These are phyloP conservation scores for Hypoxylon sp. DNA, from an alignment of 2,329 filamentous ascomycete species.

Conservation along the genomic window DNA sequence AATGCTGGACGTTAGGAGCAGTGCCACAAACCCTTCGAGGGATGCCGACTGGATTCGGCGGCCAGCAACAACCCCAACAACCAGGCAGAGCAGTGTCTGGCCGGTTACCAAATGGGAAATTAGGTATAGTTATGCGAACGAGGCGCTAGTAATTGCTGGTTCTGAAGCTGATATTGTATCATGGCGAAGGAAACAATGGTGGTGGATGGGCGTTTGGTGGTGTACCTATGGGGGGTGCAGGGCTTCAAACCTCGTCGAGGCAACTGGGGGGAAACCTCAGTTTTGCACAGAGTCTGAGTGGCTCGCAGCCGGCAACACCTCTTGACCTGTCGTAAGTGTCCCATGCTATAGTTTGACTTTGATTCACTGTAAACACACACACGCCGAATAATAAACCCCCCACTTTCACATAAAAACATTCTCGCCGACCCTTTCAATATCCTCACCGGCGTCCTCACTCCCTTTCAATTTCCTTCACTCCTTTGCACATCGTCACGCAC, in stretches of 20 bases:
- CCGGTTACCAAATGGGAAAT: conserved; percentile 76
- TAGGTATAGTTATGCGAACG: conserved; percentile 65
- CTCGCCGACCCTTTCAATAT: background rate
- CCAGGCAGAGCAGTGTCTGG: conserved; percentile 68
- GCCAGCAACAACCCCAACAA: conserved; percentile 72
- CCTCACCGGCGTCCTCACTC: background rate
- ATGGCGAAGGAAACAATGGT: conserved; percentile 63
- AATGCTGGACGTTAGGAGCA: conserved; percentile 63
- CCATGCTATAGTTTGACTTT: conserved; percentile 25
- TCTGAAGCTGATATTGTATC: conserved; percentile 49
- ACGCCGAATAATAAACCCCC: background rate
- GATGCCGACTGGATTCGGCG: conserved; percentile 72
- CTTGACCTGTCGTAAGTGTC: conserved; percentile 76
- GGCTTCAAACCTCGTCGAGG: conserved; percentile 67
- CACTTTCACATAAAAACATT: background rate
- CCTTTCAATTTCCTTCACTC: background rate
- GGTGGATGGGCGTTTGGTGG: conserved; percentile 75
- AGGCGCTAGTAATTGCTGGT: conserved; percentile 28
- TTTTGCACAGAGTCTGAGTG: conserved; percentile 76
- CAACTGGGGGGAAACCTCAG: conserved; percentile 73
- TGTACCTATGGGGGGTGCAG: conserved; percentile 72
- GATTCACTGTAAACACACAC: conserved; percentile 10
- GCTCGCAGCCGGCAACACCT: conserved; percentile 73
- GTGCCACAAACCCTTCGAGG: conserved; percentile 74
- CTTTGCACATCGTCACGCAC: background rate